Evolutionary conservation across 768 basidiomycete species (phyloP).

Genomic region (Panaeolus papilionaceus): DNA sequence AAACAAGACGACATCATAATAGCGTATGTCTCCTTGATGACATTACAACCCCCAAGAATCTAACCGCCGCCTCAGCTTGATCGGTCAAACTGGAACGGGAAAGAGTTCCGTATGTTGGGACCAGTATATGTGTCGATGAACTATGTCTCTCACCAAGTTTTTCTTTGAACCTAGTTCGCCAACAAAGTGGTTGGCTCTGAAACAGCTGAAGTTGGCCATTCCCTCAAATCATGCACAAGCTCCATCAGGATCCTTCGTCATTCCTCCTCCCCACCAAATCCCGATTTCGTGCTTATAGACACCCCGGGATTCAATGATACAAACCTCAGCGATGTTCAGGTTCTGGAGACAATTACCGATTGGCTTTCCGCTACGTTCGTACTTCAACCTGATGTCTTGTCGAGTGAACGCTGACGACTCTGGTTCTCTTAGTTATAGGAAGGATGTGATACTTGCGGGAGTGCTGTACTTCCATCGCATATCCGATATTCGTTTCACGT

Average conservation of each 20-base stretch:
- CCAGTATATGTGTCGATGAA: background rate
- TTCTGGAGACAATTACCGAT: conserved; percentile 27
- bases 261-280: conserved; percentile 18
- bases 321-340: conserved; percentile 27
- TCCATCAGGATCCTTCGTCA: conserved; percentile 19
- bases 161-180: conserved; percentile 21
- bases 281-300: conserved; percentile 29
- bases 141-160: background rate
- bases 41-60: background rate
- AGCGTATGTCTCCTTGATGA: background rate
- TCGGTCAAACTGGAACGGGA: conserved; percentile 37
- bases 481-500: conserved; percentile 44
- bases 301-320: conserved; percentile 34
- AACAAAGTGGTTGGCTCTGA: conserved; percentile 11
- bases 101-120: conserved; percentile 33
- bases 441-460: conserved; percentile 32
- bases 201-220: background rate
- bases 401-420: no score
- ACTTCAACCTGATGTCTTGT: background rate
- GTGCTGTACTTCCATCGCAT: conserved; percentile 39
- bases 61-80: conserved; percentile 25
- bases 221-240: conserved; percentile 14
- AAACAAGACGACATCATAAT: background rate
- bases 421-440: conserved; percentile 30
- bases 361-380: conserved; percentile 30